These are phyloP conservation scores for Epichloe gansuensis DNA, from an alignment of 2,329 filamentous ascomycete genomes.

Conservation along the genomic window DNA sequence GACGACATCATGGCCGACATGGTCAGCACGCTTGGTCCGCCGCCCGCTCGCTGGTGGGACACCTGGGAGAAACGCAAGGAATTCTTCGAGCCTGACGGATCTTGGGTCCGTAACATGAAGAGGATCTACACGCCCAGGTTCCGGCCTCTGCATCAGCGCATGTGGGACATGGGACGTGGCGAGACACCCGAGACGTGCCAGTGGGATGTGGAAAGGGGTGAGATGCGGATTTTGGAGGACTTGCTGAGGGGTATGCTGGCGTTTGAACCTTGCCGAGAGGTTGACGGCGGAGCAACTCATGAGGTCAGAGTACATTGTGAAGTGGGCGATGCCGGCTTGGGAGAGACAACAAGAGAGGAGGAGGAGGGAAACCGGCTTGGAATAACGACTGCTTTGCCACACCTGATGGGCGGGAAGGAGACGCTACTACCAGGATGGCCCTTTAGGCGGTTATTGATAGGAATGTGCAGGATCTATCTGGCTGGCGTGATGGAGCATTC, in stretches of 20 bases:
- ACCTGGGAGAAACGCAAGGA: constrained; percentile 10
- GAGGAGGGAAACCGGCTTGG: too few relatives aligned
- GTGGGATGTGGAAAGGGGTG: constrained; percentile 7
- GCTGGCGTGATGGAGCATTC: too few relatives aligned
- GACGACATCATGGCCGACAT: constrained; percentile 13
- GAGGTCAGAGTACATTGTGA: constrained; percentile 8
- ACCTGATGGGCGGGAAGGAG: too few relatives aligned
- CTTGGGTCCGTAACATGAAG: neutral
- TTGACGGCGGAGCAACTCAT: constrained; percentile 7
- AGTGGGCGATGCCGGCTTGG: constrained; percentile 8
- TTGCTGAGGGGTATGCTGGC: constrained; percentile 7
- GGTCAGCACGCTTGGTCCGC: constrained; percentile 11
- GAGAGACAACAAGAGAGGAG: neutral
- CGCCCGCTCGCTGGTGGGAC: constrained; percentile 13
- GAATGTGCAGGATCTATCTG: too few relatives aligned
- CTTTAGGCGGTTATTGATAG: too few relatives aligned
- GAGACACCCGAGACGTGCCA: constrained; percentile 7
- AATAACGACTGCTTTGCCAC: too few relatives aligned
- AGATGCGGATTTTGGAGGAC: constrained; percentile 6
- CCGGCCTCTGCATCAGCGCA: constrained; percentile 9
- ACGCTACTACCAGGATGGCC: too few relatives aligned
- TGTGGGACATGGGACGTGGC: constrained; percentile 9
- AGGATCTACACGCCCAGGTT: constrained; percentile 7
- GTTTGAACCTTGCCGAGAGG: constrained; percentile 4
- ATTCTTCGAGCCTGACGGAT: constrained; percentile 9